These are phyloP conservation scores for Aspergillus chevalieri DNA, from an alignment of 2,329 filamentous ascomycete genomes.

Conservation along the genomic window DNA sequence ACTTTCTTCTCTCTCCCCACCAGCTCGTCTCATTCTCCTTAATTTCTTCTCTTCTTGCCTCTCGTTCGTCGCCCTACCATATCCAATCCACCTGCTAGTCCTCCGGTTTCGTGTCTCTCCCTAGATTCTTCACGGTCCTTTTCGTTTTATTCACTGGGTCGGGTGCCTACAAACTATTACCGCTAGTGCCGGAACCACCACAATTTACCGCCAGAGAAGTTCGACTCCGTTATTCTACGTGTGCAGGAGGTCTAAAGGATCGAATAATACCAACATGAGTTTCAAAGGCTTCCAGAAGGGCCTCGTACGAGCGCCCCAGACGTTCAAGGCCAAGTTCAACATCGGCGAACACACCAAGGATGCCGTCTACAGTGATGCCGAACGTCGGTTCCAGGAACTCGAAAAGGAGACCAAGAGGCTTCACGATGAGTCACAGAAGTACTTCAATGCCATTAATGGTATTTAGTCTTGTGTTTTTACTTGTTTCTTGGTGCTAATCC, in stretches of 20 bases:
- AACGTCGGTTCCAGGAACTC: constrained; percentile 87
- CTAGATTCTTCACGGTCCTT: too few relatives aligned
- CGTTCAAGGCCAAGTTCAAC: constrained; percentile 86
- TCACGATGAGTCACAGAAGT: constrained; percentile 94
- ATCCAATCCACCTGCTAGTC: too few relatives aligned
- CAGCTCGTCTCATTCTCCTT: too few relatives aligned
- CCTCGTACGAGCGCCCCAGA: constrained; percentile 82
- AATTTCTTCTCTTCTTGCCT: too few relatives aligned
- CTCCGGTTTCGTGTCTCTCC: too few relatives aligned
- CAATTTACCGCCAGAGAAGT: not conserved
- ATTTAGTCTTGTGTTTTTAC: constrained; percentile 8
- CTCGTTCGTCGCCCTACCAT: too few relatives aligned
- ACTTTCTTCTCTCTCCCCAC: too few relatives aligned
- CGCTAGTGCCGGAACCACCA: not conserved
- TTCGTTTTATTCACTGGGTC: too few relatives aligned
- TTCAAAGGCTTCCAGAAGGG: constrained; percentile 94
- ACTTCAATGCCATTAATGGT: constrained; percentile 94
- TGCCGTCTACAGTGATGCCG: constrained; percentile 87
- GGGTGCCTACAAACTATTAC: too few relatives aligned
- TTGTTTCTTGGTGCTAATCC: constrained; percentile 3
- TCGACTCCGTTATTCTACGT: too few relatives aligned
- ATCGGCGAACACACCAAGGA: constrained; percentile 94
- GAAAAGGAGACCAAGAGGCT: constrained; percentile 94
- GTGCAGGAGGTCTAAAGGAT: not conserved
- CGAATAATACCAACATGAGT: constrained; percentile 62